These are phyloP conservation scores for Ochromonas danica DNA, from an alignment of 108 stramenopile genomes.

Conservation along the genomic window DNA sequence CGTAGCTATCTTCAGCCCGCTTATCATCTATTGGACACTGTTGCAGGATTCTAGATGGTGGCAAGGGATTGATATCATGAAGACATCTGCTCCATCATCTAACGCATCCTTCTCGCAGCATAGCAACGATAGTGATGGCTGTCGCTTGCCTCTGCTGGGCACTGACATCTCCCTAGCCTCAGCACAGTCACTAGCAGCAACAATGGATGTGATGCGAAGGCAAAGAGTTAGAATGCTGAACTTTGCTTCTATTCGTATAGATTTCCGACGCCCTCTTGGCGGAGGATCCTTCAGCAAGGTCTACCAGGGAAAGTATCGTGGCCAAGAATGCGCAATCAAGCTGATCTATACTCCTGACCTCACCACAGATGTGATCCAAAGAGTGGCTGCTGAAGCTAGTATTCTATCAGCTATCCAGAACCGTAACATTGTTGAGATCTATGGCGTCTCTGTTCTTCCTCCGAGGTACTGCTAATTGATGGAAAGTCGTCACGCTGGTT, in stretches of 20 bases:
- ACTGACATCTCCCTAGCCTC: background rate
- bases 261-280: background rate
- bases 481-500: too few species aligned
- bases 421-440: slow-evolving; percentile 26
- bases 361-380: background rate
- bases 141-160: slow-evolving; percentile 12
- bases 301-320: slow-evolving; percentile 4
- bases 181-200: slow-evolving; percentile 25
- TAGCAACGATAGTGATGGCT: too few species aligned
- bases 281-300: slow-evolving; percentile 22
- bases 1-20: background rate
- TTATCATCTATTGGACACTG: slow-evolving; percentile 25
- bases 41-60: slow-evolving; percentile 30
- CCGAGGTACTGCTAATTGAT: too few species aligned
- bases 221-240: slow-evolving; percentile 17
- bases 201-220: slow-evolving; percentile 26
- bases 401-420: slow-evolving; percentile 22
- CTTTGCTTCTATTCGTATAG: slow-evolving; percentile 26
- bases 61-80: slow-evolving; percentile 29
- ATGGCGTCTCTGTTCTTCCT: slow-evolving; percentile 30
- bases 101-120: background rate
- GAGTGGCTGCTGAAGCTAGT: slow-evolving; percentile 32
- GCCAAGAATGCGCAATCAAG: slow-evolving; percentile 26
- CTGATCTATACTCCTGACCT: slow-evolving; percentile 30
- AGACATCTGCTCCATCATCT: background rate